Evolutionary conservation across 1,284 basidiomycete genomes (phyloP), one percentile per base, ranked within the genome.

Genomic region (Naganishia albida): DNA sequence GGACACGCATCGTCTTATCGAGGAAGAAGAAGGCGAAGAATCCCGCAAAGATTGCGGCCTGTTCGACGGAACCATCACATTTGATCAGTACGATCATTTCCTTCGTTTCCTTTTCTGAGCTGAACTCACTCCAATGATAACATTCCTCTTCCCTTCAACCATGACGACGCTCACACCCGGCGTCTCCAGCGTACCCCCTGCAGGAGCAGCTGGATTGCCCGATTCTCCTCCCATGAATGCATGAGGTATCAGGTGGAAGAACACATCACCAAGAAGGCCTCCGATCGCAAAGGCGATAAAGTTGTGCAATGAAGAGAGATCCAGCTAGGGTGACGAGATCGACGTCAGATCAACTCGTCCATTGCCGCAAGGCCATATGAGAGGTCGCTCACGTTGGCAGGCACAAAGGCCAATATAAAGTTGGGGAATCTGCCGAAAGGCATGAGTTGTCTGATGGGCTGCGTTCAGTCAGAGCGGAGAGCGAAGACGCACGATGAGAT

Each of bases 11-110:
- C 1, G 89, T 86, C 80, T 93, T 93, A 76, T 93, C 91, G 84
- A 93, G 90, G 70, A 92, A 83, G 79, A 93, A 93, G 80, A 93
- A 93, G 0, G 88, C 80, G 26, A 89, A 87, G 77, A 93, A 93
- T 10, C 91, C 91, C 30, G 86, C 72, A 74, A 93, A 92, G 69
- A 92, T 89, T 38, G 85, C 88, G 15, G 90, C 83, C 26, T 90
- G 90, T n/a, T n/a, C 12, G 12, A 16, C 25, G 15, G 6, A 15
- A 40, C 26, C 13, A 59, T 44, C 62, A 40, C 56, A 48, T 34
- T 56, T 40, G 68, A 63, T 64, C 55, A 30, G 53, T 74, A 80
- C 69, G 75, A 23, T 3, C 25, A 7, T 10, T 34, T 34, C 34
- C 34, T 10, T 34, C 34, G 4, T 10, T 34, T 34, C 10, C 34